Evolutionary conservation across 1,284 basidiomycete species (phyloP).

Genomic region (Tylopilus sp.): DNA sequence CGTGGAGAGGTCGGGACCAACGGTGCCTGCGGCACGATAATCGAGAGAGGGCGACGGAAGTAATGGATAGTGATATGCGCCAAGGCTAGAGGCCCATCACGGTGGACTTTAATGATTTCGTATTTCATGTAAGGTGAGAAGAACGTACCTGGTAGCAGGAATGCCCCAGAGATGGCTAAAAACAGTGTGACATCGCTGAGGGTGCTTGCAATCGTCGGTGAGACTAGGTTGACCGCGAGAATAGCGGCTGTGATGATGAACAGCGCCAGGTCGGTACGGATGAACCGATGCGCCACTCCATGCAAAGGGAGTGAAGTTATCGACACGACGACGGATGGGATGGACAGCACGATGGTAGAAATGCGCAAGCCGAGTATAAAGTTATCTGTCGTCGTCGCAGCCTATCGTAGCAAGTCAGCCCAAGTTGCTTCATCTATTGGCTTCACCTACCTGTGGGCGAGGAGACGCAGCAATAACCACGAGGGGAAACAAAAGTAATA

Average conservation of each 20-base stretch:
- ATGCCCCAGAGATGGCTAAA: slow-evolving; percentile 51
- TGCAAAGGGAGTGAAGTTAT: slow-evolving; percentile 47
- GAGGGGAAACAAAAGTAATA: slow-evolving; percentile 54
- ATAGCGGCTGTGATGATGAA: slow-evolving; percentile 39
- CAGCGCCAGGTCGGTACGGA: slow-evolving; percentile 48
- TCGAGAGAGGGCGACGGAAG: slow-evolving; percentile 64
- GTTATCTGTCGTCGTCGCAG: slow-evolving; percentile 27
- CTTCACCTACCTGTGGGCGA: slow-evolving; percentile 38
- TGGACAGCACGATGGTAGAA: slow-evolving; percentile 52
- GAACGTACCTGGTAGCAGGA: slow-evolving; percentile 53
- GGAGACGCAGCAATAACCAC: slow-evolving; percentile 48
- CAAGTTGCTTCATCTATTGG: not conserved
- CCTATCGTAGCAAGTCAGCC: slow-evolving; percentile 22
- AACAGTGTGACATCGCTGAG: slow-evolving; percentile 49
- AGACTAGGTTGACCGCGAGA: slow-evolving; percentile 43
- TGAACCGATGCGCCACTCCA: slow-evolving; percentile 39
- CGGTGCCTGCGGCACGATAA: slow-evolving; percentile 54
- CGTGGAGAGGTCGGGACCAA: slow-evolving; percentile 20
- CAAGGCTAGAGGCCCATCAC: slow-evolving; percentile 39
- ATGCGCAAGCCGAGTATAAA: slow-evolving; percentile 45
- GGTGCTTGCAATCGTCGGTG: slow-evolving; percentile 34
- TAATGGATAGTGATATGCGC: slow-evolving; percentile 65
- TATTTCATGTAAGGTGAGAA: not conserved
- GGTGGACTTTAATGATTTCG: not conserved
- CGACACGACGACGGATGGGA: slow-evolving; percentile 59